Conservation (phyloP, 2,329 filamentous ascomycete species). For the Tetracladium maxilliforme region DNA sequence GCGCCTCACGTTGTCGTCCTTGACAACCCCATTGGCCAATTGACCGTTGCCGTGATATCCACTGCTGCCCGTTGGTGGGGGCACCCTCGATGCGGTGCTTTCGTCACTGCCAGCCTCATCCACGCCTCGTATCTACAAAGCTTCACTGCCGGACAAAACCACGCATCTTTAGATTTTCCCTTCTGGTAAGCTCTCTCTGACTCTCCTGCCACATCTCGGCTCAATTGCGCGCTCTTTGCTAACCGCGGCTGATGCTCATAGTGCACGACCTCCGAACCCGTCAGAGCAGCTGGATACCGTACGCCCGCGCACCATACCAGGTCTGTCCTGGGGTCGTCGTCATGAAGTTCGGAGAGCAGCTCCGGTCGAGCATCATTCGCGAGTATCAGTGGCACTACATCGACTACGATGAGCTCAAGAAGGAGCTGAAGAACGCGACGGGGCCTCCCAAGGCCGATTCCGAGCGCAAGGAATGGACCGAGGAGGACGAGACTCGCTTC, state of each 20-base stretch:
- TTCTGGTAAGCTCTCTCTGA: too few relatives aligned
- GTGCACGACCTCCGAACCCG: conserved; percentile 5
- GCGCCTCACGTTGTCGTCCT: too few relatives aligned
- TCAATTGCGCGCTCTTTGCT: conserved; percentile 1
- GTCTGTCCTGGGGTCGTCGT: conserved; percentile 34
- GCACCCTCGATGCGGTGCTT: too few relatives aligned
- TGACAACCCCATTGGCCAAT: too few relatives aligned
- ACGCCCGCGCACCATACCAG: conserved; percentile 1
- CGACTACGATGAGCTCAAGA: conserved; percentile 88
- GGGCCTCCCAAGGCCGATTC: conserved; percentile 27
- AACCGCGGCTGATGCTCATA: conserved; percentile 8
- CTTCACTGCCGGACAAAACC: too few relatives aligned
- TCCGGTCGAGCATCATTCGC: conserved; percentile 88
- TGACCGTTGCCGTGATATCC: too few relatives aligned
- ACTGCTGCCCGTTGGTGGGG: too few relatives aligned
- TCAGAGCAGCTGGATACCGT: conserved; percentile 1
- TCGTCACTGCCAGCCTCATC: too few relatives aligned
- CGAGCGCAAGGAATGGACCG: conserved; percentile 60
- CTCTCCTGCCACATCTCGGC: too few relatives aligned
- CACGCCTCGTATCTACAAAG: too few relatives aligned
- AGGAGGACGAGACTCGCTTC: conserved; percentile 84
- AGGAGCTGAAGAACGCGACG: conserved; percentile 59
- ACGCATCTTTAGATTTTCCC: too few relatives aligned
- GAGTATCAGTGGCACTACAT: conserved; percentile 99
- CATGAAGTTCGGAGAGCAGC: conserved; percentile 90